These are phyloP conservation scores for Metschnikowia drakensbergensis DNA, from an alignment of 805 yeast species.

Conservation along the genomic window DNA sequence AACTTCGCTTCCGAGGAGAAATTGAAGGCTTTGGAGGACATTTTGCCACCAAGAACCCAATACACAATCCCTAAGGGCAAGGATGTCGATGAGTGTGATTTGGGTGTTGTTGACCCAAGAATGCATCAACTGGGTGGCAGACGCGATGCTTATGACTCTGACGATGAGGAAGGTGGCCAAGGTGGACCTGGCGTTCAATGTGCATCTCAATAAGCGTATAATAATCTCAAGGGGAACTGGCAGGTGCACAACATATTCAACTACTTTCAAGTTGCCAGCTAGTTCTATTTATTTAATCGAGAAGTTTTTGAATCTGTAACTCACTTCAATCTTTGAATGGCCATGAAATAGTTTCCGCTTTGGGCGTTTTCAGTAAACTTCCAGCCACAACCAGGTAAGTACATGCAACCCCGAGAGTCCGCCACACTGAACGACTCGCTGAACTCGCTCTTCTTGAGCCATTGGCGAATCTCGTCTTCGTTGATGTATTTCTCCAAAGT, in stretches of 20 bases:
- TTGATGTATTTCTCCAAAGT: conserved; percentile 82
- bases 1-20: conserved; percentile 74
- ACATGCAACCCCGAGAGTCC: conserved; percentile 72
- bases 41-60: conserved; percentile 74
- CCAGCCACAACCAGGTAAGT: conserved; percentile 87
- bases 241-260: not conserved
- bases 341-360: conserved; percentile 87
- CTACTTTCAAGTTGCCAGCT: conserved; percentile 1
- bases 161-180: conserved; percentile 40
- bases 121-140: conserved; percentile 46
- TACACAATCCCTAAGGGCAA: conserved; percentile 64
- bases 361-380: conserved; percentile 53
- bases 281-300: conserved; percentile 5
- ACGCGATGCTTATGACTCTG: conserved; percentile 44
- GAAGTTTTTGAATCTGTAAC: not conserved
- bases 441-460: conserved; percentile 46
- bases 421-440: conserved; percentile 49
- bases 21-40: conserved; percentile 64
- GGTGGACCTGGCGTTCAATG: conserved; percentile 27
- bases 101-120: conserved; percentile 64
- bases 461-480: conserved; percentile 62
- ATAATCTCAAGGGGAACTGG: conserved; percentile 1
- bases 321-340: conserved; percentile 50
- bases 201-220: conserved; percentile 21
- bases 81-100: conserved; percentile 74